Percentiles rank a stretch among this genome's conserved stretches.
These are phyloP conservation scores for Liquidambar formosana DNA, from an alignment of 164 flowering plant genomes.

Conservation along the genomic window DNA sequence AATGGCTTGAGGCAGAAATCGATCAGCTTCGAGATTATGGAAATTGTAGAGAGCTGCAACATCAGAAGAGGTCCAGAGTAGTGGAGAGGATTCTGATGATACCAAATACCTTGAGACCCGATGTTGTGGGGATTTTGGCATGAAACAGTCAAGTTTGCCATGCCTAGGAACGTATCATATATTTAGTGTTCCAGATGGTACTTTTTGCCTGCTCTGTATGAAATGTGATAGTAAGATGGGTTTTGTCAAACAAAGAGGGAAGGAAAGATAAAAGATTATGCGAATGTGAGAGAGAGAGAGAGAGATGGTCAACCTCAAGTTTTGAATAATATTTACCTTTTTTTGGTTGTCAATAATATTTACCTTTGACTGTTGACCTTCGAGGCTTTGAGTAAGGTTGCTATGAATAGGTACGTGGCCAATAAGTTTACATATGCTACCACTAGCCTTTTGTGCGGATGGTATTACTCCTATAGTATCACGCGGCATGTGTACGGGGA, in stretches of 20 bases:
- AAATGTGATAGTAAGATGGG: background rate
- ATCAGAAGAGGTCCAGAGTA: conserved; percentile 27
- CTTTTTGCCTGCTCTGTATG: background rate
- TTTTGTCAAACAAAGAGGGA: too few species aligned
- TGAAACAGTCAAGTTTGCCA: conserved; percentile 6
- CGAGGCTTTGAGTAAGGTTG: background rate
- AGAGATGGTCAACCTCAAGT: conserved; percentile 9
- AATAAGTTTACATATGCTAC: background rate
- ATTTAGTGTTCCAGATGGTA: background rate
- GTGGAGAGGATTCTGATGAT: conserved; percentile 14
- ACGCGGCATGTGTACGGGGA: too few species aligned
- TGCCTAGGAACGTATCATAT: background rate
- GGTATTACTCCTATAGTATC: too few species aligned
- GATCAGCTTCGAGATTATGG: conserved; percentile 14
- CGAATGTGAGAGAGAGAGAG: background rate
- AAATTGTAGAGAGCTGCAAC: conserved; percentile 30
- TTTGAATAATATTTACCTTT: too few species aligned
- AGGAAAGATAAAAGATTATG: background rate
- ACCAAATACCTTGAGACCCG: background rate
- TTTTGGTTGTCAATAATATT: too few species aligned
- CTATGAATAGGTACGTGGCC: background rate
- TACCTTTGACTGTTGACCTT: background rate
- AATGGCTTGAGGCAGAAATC: conserved; percentile 28
- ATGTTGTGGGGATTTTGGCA: conserved; percentile 9
- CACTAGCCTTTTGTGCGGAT: background rate